Percentiles rank a stretch among this genome's conserved stretches.
phyloP scores from a whole-genome alignment of 768 basidiomycete genomes.

The Boletus rex-veris region DNA sequence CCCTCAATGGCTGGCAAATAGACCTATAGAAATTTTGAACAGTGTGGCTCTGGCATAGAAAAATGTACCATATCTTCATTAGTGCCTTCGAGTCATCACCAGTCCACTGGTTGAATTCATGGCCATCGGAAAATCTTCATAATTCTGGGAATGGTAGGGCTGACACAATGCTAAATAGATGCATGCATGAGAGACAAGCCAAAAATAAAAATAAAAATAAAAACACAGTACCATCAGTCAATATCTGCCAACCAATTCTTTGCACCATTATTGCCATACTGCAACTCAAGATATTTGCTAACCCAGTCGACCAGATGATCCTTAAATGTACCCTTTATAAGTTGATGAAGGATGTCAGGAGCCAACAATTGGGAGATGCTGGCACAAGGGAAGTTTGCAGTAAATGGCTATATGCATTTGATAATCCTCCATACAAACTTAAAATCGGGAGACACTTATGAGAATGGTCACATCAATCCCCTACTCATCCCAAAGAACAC shows the following conservation, averaged over 20 bases:
- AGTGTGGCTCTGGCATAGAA: no score
- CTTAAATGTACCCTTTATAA: conserved; percentile 1
- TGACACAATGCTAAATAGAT: conserved; percentile 13
- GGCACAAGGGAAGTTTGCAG: conserved; percentile 28
- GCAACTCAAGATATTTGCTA: neutral
- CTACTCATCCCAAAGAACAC: conserved; percentile 23
- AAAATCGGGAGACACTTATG: conserved; percentile 5
- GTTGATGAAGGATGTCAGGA: neutral
- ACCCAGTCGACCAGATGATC: conserved; percentile 8
- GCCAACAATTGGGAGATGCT: conserved; percentile 31
- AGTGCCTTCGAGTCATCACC: no score
- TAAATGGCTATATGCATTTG: conserved; percentile 29
- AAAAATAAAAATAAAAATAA: neutral
- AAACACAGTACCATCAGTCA: conserved; percentile 20
- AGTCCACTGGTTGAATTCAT: conserved; percentile 38
- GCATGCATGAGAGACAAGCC: conserved; percentile 11
- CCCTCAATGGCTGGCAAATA: no score
- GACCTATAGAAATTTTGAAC: no score
- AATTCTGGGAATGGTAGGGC: conserved; percentile 28
- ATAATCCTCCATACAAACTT: neutral
- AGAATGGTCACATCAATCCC: conserved; percentile 24
- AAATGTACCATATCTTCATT: no score
- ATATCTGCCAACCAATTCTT: conserved; percentile 29
- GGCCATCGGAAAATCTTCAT: conserved; percentile 29
- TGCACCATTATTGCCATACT: neutral